Conservation (phyloP, 192 early-diverging fungal genomes). For the Gaertneriomyces semiglobifer region DNA sequence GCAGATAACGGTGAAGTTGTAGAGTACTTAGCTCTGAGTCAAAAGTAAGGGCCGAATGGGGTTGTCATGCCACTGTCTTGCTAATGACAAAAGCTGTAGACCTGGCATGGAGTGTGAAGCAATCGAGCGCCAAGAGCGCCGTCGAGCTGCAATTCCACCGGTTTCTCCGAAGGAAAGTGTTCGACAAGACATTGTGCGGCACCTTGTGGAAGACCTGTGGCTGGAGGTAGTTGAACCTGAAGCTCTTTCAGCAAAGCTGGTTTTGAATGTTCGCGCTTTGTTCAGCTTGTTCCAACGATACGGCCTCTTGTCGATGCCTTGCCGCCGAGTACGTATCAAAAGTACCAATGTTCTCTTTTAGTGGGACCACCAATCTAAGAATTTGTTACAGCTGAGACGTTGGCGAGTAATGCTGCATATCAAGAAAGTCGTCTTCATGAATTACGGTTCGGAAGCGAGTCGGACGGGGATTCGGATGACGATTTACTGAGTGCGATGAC, state of each 20-base stretch:
- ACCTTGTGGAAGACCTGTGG: conserved; percentile 51
- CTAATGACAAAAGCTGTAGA: not conserved
- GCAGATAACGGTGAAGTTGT: conserved; percentile 34
- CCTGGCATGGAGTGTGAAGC: conserved; percentile 11
- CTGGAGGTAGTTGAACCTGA: conserved; percentile 29
- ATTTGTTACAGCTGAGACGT: too few species aligned
- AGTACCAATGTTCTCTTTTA: too few species aligned
- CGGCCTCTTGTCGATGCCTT: too few species aligned
- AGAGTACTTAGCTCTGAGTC: conserved; percentile 36
- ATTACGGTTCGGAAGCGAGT: too few species aligned
- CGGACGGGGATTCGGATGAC: not conserved
- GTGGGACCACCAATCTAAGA: too few species aligned
- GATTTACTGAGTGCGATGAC: conserved; percentile 47
- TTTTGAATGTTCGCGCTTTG: too few species aligned
- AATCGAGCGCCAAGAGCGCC: conserved; percentile 11
- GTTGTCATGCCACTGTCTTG: not conserved
- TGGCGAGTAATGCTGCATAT: too few species aligned
- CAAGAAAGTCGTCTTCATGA: too few species aligned
- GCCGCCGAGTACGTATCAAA: too few species aligned
- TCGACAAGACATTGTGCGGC: conserved; percentile 38
- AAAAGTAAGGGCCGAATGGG: not conserved
- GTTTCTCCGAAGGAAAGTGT: conserved; percentile 39
- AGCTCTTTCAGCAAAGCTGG: too few species aligned
- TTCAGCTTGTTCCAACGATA: too few species aligned
- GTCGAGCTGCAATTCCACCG: conserved; percentile 21